These are phyloP conservation scores for Trichoderma virens DNA, from an alignment of 495 filamentous ascomycete species.

Conservation along the genomic window DNA sequence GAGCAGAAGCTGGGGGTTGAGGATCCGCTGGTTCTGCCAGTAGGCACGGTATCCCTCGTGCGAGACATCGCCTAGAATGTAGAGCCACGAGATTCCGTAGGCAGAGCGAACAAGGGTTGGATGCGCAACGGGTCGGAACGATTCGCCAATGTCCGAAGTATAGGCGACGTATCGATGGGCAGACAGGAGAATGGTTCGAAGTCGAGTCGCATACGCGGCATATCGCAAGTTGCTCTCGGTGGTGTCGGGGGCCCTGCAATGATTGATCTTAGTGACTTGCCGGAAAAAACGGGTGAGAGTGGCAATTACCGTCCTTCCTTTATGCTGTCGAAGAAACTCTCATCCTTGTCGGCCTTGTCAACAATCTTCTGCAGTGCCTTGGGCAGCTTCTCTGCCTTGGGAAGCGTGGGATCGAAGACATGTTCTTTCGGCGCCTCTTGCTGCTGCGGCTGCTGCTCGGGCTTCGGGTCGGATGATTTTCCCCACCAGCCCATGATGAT, in stretches of 20 bases:
- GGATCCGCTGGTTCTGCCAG: constrained; percentile 59
- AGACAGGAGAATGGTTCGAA: constrained; percentile 81
- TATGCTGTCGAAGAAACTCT: constrained; percentile 69
- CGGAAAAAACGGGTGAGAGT: not conserved
- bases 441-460: constrained; percentile 13
- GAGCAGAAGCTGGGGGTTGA: constrained; percentile 42
- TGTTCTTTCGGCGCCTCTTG: constrained; percentile 26
- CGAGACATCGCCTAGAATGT: constrained; percentile 80
- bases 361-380: constrained; percentile 62
- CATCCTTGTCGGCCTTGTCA: constrained; percentile 57
- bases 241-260: constrained; percentile 61
- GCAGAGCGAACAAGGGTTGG: constrained; percentile 71
- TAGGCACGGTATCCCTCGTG: constrained; percentile 97
- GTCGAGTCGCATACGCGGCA: constrained; percentile 80
- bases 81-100: constrained; percentile 89
- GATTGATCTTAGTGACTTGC: not conserved
- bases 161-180: constrained; percentile 97
- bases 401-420: constrained; percentile 38
- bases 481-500: constrained; percentile 19
- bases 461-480: constrained; percentile 17
- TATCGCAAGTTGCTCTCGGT: constrained; percentile 84
- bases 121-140: constrained; percentile 88
- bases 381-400: constrained; percentile 56
- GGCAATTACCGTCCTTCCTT: constrained; percentile 63
- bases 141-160: constrained; percentile 94